phyloP scores from a whole-genome alignment of 805 yeast species.

The Grigorovia yakushimaensis region DNA sequence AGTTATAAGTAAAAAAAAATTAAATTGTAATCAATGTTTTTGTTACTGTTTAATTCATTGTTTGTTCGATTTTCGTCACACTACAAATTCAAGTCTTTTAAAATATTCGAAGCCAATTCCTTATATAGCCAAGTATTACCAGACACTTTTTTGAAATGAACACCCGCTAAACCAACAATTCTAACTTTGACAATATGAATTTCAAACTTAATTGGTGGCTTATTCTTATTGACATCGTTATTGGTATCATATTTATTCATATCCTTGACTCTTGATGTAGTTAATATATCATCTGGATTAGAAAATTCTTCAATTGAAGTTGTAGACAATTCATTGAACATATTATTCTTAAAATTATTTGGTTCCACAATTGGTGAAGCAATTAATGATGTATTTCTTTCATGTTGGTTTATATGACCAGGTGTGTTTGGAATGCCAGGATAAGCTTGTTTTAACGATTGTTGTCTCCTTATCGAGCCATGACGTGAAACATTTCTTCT shows the following conservation, averaged over 20 bases:
- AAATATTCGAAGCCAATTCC: slow-evolving; percentile 76
- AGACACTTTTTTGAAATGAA: slow-evolving; percentile 83
- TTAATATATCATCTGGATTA: slow-evolving; percentile 30
- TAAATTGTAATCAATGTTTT: no score
- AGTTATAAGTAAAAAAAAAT: no score
- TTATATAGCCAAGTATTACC: slow-evolving; percentile 96
- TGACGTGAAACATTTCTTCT: slow-evolving; percentile 14
- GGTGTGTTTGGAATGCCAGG: slow-evolving; percentile 49
- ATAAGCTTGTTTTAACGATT: slow-evolving; percentile 23
- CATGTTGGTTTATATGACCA: slow-evolving; percentile 23
- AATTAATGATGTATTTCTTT: slow-evolving; percentile 19
- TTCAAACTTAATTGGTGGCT: slow-evolving; percentile 66
- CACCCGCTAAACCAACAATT: slow-evolving; percentile 81
- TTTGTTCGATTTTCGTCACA: not conserved
- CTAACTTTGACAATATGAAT: slow-evolving; percentile 89
- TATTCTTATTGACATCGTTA: slow-evolving; percentile 20
- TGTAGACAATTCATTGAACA: slow-evolving; percentile 25
- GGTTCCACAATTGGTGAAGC: slow-evolving; percentile 21
- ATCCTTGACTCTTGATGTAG: slow-evolving; percentile 51
- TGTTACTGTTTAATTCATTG: no score
- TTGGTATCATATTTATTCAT: slow-evolving; percentile 42
- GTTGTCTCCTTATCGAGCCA: slow-evolving; percentile 33
- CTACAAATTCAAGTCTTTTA: slow-evolving; percentile 58
- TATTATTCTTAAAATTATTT: not conserved
- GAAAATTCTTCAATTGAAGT: slow-evolving; percentile 29